phyloP scores from a whole-genome alignment of 2,329 filamentous ascomycete genomes.

The Sporothrix luriei region DNA sequence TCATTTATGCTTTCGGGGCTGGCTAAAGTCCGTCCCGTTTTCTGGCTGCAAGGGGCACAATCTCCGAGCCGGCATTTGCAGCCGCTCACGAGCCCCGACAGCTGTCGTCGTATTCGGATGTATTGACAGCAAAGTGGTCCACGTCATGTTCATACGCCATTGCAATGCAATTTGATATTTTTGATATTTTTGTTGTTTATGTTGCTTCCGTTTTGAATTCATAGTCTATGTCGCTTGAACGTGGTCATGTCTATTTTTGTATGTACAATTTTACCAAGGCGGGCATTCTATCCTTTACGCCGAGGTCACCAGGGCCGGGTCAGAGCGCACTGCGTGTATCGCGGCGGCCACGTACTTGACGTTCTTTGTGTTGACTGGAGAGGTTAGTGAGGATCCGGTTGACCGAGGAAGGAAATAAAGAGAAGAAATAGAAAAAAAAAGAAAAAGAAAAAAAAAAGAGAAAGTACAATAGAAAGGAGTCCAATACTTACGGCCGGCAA shows the following conservation, averaged over 20 bases:
- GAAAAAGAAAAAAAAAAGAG: too few species aligned
- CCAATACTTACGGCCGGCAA: conserved; percentile 66
- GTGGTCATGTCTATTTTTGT: conserved; percentile 13
- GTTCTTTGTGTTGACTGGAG: conserved; percentile 76
- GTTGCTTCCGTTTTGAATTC: background rate
- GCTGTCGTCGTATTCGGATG: background rate
- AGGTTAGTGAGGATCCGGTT: background rate
- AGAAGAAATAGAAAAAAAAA: too few species aligned
- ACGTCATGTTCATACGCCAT: too few species aligned
- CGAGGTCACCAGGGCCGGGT: background rate
- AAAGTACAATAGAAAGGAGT: background rate
- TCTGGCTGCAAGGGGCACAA: background rate
- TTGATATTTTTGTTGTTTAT: too few species aligned
- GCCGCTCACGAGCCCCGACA: conserved; percentile 12
- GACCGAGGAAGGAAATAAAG: too few species aligned
- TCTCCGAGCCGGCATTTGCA: conserved; percentile 9
- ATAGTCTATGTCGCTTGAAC: conserved; percentile 10
- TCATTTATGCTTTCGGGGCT: background rate
- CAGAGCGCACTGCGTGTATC: conserved; percentile 68
- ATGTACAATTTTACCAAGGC: too few species aligned
- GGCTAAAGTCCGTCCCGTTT: background rate
- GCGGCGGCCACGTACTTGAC: conserved; percentile 91
- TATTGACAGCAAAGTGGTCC: too few species aligned
- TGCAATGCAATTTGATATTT: too few species aligned
- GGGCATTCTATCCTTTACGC: background rate